Percentiles rank a stretch among this genome's conserved stretches.
phyloP scores from a whole-genome alignment of 169 alveolate genomes.

The Cryptosporidium meleagridis region DNA sequence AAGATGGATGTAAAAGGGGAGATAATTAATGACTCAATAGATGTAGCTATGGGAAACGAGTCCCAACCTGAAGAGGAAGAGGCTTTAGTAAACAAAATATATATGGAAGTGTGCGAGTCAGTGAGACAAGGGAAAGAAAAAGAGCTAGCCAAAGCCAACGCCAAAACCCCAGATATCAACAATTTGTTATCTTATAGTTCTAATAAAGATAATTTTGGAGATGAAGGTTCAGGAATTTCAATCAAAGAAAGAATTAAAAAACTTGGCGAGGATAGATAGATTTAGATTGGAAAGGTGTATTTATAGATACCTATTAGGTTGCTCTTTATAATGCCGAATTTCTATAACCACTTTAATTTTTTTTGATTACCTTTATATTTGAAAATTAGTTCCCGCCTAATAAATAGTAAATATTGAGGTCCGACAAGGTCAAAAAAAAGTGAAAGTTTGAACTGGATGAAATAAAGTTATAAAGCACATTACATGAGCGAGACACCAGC shows the following conservation, averaged over 20 bases:
- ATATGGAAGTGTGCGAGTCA: conserved; percentile 15
- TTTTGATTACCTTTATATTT: not conserved
- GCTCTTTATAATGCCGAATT: not conserved
- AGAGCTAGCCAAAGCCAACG: not conserved
- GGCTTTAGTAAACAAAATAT: conserved; percentile 22
- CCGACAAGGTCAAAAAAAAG: not conserved
- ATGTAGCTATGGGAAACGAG: conserved; percentile 51
- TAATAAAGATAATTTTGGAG: not conserved
- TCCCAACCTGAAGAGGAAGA: conserved; percentile 42
- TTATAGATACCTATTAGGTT: not conserved
- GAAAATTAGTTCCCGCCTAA: not conserved
- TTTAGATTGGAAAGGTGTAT: not conserved
- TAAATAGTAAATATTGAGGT: not conserved
- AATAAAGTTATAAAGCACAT: not conserved
- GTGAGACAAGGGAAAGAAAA: not conserved
- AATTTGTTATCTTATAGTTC: not conserved
- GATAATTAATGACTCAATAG: conserved; percentile 55
- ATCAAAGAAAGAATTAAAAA: conserved; percentile 45
- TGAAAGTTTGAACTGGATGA: not conserved
- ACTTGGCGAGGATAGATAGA: conserved; percentile 19
- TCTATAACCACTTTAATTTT: not conserved
- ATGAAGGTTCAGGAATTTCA: conserved; percentile 15
- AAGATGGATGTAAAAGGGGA: conserved; percentile 61
- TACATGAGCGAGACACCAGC: conserved; percentile 34
- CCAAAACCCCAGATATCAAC: not conserved